Base-by-base conservation (phyloP, 768 basidiomycete genomes). In the Suillus lakei region DNA sequence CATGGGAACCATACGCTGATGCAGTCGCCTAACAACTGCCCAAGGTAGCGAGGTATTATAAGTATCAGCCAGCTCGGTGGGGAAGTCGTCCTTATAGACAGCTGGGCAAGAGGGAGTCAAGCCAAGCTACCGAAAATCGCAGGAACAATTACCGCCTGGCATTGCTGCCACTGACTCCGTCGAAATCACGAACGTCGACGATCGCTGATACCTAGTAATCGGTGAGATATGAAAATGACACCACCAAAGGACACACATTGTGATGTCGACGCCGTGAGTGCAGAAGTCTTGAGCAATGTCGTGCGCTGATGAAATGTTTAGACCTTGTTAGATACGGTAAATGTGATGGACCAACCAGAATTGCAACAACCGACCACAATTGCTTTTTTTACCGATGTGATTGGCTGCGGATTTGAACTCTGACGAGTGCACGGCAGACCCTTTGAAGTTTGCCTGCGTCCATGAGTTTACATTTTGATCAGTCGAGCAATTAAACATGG, bases 351-450 rank as follows among this genome's bases (percentile, higher is more conserved):
- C 74, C n/a, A 70, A 84, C 84, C 84, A 23, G 89, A 88, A 60
- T 85, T 89, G 50, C 87, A 86, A n/a, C 89, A 84, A 16, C 91
- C 90, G 3, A 92, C 79, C n/a, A 91, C 80, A 1, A 91, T 79
- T 6, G 85, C 88, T 68, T 86, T 89, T n/a, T 79, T 91, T 90
- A 8, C 88, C 88, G 7, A 76, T 64, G 68, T 85, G 83, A 38
- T 83, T 84, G 2, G 74, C 66, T 0, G 86, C 86, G 6, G 78
- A 77, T 26, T 80, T 83, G 73, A 86, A 85, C 23, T 81, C 66
- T 1, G 79, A 78, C 0, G 89, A 87, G 71, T 91, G 91, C 1
- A 84, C 50, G 1, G 81, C 67, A 50, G 80, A 71, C 5, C 90
- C 90, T 68, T 84, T 84, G 77, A 86, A 91, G 12, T 70, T 70